Evolutionary conservation across 2,329 filamentous ascomycete species (phyloP).

Genomic region (Ceratocystis papillata): DNA sequence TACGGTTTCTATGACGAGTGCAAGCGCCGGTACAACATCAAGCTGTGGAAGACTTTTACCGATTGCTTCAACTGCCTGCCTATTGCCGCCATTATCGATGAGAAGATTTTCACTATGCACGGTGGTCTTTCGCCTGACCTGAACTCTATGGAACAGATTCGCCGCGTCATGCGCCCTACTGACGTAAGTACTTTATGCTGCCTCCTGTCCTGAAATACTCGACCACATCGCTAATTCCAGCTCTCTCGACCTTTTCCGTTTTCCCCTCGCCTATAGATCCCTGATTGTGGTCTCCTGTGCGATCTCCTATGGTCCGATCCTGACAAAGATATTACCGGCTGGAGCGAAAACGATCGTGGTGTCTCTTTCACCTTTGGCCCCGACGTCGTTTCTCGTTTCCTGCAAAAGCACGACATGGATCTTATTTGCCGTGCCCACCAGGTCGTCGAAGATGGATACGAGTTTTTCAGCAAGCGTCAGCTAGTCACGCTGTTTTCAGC

Average conservation of each 20-base stretch:
- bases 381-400: constrained; percentile 90
- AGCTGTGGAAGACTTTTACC: constrained; percentile 99
- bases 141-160: constrained; percentile 99
- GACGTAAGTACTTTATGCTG: constrained; percentile 59
- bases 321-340: constrained; percentile 97
- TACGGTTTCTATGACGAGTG: constrained; percentile 99
- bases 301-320: constrained; percentile 98
- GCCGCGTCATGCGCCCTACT: constrained; percentile 95
- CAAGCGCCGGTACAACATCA: constrained; percentile 98
- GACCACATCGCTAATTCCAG: not conserved
- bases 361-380: constrained; percentile 98
- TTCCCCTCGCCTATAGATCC: constrained; percentile 53
- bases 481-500: constrained; percentile 95
- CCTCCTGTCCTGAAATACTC: constrained; percentile 20
- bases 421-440: constrained; percentile 97
- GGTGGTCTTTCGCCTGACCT: constrained; percentile 92
- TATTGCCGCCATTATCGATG: constrained; percentile 96
- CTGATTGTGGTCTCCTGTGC: constrained; percentile 92
- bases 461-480: constrained; percentile 98
- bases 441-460: constrained; percentile 97
- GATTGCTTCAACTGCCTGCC: constrained; percentile 99
- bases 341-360: constrained; percentile 97
- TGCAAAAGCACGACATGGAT: constrained; percentile 99
- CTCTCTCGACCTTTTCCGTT: not conserved
- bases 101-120: constrained; percentile 99